Evolutionary conservation across 495 filamentous ascomycete genomes (phyloP).

Genomic region (Podospora fimiseda): DNA sequence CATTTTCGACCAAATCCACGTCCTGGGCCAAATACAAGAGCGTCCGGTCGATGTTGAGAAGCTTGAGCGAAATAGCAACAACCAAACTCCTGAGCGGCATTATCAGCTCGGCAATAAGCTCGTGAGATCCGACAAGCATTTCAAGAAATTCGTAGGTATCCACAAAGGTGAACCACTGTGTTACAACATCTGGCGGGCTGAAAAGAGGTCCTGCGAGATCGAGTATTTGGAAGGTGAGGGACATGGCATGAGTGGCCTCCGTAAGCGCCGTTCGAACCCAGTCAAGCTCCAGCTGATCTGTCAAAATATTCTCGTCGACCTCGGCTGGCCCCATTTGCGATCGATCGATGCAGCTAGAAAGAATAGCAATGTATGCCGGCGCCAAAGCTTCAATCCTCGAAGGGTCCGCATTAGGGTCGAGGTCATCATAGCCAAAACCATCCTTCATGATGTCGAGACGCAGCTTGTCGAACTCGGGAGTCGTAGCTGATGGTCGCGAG

Average conservation of each 20-base stretch:
- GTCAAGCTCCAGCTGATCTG: conserved; percentile 49
- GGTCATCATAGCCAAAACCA: conserved; percentile 21
- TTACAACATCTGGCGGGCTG: conserved; percentile 51
- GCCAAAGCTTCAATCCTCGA: conserved; percentile 31
- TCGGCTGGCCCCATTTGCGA: conserved; percentile 22
- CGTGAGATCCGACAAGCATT: conserved; percentile 46
- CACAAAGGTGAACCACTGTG: conserved; percentile 69
- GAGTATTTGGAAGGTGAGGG: conserved; percentile 64
- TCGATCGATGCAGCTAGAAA: conserved; percentile 30
- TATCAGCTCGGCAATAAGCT: conserved; percentile 48
- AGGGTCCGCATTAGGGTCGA: conserved; percentile 5
- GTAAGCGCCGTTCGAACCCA: conserved; percentile 59
- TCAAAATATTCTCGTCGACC: conserved; percentile 24
- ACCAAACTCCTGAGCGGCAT: conserved; percentile 59
- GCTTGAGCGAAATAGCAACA: conserved; percentile 63
- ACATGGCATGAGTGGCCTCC: conserved; percentile 65
- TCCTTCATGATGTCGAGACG: conserved; percentile 17
- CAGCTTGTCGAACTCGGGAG: conserved; percentile 23
- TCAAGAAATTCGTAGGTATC: conserved; percentile 58
- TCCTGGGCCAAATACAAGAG: conserved; percentile 38
- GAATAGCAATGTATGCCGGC: conserved; percentile 33
- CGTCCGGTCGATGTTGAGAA: conserved; percentile 60
- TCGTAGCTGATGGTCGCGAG: conserved; percentile 15
- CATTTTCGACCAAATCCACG: conserved; percentile 32
- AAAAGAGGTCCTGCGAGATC: conserved; percentile 50